Percentiles rank a stretch among this genome's conserved stretches.
Conservation (phyloP, 106 monocot genomes). For the Dactylorhiza incarnata region DNA sequence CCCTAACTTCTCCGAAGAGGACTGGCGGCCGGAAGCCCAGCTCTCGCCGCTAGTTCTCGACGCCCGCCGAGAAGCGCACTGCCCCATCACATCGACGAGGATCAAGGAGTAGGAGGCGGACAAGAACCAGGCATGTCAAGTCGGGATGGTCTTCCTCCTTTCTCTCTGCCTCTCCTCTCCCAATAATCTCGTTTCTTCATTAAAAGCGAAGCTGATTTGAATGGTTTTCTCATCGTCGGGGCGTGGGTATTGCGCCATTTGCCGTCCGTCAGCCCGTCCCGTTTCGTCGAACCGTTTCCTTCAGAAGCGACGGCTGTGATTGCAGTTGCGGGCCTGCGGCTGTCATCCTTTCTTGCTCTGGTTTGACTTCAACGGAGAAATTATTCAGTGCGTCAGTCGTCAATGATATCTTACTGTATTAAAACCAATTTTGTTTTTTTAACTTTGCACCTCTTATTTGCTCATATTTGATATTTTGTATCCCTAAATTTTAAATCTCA, state of each 20-base stretch:
- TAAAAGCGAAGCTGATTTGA: neutral
- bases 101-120: neutral
- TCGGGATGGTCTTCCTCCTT: neutral
- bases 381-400: too few relatives aligned
- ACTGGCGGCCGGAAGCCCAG: neutral
- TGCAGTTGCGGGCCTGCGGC: neutral
- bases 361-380: too few relatives aligned
- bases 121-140: neutral
- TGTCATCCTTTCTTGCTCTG: too few relatives aligned
- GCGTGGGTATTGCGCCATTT: neutral
- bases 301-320: constrained; percentile 5
- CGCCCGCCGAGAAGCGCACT: constrained; percentile 6
- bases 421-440: too few relatives aligned
- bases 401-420: too few relatives aligned
- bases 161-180: neutral
- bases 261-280: too few relatives aligned
- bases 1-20: constrained; percentile 9
- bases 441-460: too few relatives aligned
- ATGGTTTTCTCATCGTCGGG: neutral
- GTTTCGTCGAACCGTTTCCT: constrained; percentile 3
- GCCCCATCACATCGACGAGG: constrained; percentile 10
- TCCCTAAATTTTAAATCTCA: too few relatives aligned
- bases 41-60: neutral
- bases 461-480: too few relatives aligned
- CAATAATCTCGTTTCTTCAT: neutral